Conservation (phyloP, 1,284 basidiomycete genomes). For the Cutaneotrichosporon cavernicola region DNA sequence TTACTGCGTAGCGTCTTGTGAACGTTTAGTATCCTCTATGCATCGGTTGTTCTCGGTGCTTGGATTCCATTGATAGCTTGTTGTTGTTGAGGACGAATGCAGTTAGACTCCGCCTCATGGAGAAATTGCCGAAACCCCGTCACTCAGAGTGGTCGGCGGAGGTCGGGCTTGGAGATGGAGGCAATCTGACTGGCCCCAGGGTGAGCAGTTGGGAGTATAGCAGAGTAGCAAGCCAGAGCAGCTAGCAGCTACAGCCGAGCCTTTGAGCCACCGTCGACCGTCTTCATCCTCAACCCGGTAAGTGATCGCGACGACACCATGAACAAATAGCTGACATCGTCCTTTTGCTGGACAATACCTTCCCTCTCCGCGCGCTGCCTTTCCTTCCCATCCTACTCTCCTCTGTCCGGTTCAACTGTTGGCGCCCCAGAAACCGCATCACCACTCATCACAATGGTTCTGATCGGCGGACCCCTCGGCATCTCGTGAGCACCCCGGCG, state of each 20-base stretch:
- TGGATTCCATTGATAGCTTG: background rate
- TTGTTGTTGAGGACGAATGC: no score
- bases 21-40: no score
- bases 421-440: background rate
- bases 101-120: background rate
- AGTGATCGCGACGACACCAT: no score
- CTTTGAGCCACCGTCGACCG: no score
- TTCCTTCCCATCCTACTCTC: background rate
- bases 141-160: background rate
- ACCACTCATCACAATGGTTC: conserved; percentile 47
- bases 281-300: background rate
- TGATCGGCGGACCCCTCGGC: conserved; percentile 69
- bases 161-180: background rate
- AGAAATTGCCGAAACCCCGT: background rate
- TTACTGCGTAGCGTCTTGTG: no score
- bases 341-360: background rate
- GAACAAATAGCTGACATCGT: background rate
- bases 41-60: background rate
- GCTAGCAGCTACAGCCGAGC: background rate
- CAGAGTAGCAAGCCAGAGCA: background rate
- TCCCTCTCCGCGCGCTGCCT: no score
- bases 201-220: background rate
- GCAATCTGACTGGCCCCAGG: background rate
- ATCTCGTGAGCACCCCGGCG: conserved; percentile 56
- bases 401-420: background rate